Percentiles rank a stretch among this genome's conserved stretches.
phyloP scores from a whole-genome alignment of 2,329 filamentous ascomycete genomes.

The Gremmenia infestans region DNA sequence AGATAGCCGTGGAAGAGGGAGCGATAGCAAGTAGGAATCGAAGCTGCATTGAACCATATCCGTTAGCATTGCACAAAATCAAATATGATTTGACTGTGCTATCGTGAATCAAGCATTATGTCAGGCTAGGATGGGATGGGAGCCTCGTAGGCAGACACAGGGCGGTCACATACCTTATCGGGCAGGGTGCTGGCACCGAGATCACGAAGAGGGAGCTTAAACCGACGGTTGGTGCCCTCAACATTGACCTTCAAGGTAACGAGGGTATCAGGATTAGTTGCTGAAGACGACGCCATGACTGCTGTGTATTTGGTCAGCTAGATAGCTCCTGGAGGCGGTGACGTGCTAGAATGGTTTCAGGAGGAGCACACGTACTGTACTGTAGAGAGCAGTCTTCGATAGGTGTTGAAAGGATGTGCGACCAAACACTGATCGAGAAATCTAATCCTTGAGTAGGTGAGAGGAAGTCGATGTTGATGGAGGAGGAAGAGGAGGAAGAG shows the following conservation, averaged over 20 bases:
- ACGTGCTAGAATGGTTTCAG: slow-evolving; percentile 20
- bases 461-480: slow-evolving; percentile 14
- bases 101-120: not conserved
- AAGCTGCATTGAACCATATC: slow-evolving; percentile 48
- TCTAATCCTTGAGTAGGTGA: slow-evolving; percentile 2
- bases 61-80: slow-evolving; percentile 19
- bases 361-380: slow-evolving; percentile 15
- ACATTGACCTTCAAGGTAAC: slow-evolving; percentile 84
- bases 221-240: slow-evolving; percentile 70
- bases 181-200: slow-evolving; percentile 70
- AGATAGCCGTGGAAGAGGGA: slow-evolving; percentile 55
- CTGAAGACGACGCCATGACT: slow-evolving; percentile 29
- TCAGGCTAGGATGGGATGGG: slow-evolving; percentile 5
- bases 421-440: slow-evolving; percentile 3
- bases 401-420: not conserved
- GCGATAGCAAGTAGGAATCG: slow-evolving; percentile 63
- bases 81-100: not conserved
- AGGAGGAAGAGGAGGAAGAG: slow-evolving; percentile 10
- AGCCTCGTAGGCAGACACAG: slow-evolving; percentile 14
- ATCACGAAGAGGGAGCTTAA: slow-evolving; percentile 86
- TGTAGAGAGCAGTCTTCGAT: not conserved
- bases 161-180: slow-evolving; percentile 63
- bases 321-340: slow-evolving; percentile 16
- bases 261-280: slow-evolving; percentile 55
- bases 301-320: slow-evolving; percentile 22